Evolutionary conservation across 805 yeast species (phyloP), one percentile per base, ranked within the genome.

Genomic region (Candida tallmaniae): DNA sequence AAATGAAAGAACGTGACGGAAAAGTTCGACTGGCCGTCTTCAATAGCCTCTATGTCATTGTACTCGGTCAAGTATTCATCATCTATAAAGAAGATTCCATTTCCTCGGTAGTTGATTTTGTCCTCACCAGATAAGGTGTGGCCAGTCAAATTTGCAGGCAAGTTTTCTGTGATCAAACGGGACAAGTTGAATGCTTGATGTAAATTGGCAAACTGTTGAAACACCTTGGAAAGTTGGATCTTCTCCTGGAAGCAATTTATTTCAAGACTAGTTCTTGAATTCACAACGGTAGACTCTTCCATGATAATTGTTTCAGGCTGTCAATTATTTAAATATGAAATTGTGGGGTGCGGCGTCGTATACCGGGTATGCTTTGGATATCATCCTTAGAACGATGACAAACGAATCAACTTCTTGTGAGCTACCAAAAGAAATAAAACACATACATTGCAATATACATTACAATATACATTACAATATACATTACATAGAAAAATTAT

Each of bases 1-100:
- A 66, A 49, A 34, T 60, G 65, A 43, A 65, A 58, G 34, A 66
- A 65, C 0, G 70, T 65, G 31, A 59, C 40, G 9, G 65, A 56
- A 35, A 39, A 51, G 42, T 65, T 64, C 21, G 52, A 52, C 12
- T 46, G 44, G 23, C 32, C 43, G 1, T 36, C 42, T 12, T 32
- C 37, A 6, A 38, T 40, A 5, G 22, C 36, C 3, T 40, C 49
- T 20, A 56, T 47, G 28, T 61, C 65, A 11, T 46, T 45, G 27
- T 49, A 50, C 12, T 43, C 40, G 3, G 42, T 23, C 26, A 56
- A 46, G 41, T 50, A 62, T 38, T 47, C 42, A 27, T 60, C 60
- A 31, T 64, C 65, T 6, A 65, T 47, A 26, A 62, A 50, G 38
- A 55, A 65, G 21, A 60, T 47, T 13, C 65, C 46, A 12, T 52